A percentile compares a stretch with the other conserved stretches of the same genome.
Evolutionary conservation across 2,329 filamentous ascomycete species (phyloP).

Genomic region (Sporothrix pseudoabietina): DNA sequence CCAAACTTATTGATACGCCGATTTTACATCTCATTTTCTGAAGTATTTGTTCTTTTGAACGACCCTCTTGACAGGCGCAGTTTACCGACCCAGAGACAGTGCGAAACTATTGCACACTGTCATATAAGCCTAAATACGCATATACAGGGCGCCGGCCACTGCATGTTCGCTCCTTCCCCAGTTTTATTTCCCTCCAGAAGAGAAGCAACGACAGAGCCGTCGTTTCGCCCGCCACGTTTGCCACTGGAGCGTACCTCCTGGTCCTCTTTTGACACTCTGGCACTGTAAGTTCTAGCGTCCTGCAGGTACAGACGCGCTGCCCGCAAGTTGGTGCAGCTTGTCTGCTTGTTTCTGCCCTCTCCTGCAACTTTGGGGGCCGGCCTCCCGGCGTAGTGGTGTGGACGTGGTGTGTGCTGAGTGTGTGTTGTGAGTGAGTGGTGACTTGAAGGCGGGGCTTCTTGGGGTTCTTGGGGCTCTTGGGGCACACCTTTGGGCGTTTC

Average conservation of each 20-base stretch:
- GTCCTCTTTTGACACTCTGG: not conserved
- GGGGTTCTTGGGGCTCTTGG: not conserved
- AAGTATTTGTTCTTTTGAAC: not conserved
- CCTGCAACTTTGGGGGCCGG: not conserved
- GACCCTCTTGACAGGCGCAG: not conserved
- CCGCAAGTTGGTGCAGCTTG: not conserved
- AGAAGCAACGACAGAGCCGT: not conserved
- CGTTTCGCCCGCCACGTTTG: not conserved
- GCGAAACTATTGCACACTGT: not conserved
- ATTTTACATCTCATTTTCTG: not conserved
- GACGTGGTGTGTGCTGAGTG: not conserved
- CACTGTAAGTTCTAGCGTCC: conserved; percentile 22
- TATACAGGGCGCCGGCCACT: not conserved
- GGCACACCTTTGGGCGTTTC: conserved; percentile 14
- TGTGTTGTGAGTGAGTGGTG: not conserved
- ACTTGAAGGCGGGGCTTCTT: not conserved
- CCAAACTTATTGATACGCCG: no score
- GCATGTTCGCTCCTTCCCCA: conserved; percentile 9
- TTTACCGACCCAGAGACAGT: conserved; percentile 19
- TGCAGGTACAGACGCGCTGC: conserved; percentile 25
- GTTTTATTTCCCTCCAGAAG: not conserved
- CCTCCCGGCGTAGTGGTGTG: not conserved
- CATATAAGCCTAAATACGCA: not conserved
- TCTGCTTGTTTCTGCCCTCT: not conserved
- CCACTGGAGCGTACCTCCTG: not conserved